Evolutionary conservation across 2,329 filamentous ascomycete genomes (phyloP).

Genomic region (Neopestalotiopsis sp.): DNA sequence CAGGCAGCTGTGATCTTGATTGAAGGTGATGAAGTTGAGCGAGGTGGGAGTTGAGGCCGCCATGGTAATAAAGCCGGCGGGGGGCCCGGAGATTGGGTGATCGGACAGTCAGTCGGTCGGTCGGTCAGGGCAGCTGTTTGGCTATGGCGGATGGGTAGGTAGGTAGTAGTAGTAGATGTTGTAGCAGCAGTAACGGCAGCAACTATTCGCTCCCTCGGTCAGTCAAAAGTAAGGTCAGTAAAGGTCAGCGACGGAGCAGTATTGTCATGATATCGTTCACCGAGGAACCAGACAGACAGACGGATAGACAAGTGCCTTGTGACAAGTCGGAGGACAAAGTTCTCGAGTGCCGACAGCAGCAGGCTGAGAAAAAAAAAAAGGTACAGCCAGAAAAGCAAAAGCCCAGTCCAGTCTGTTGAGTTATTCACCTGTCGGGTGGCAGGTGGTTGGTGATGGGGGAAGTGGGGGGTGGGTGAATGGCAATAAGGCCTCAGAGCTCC

Average conservation of each 20-base stretch:
- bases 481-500: neutral
- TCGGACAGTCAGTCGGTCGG: neutral
- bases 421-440: neutral
- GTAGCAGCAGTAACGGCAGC: too few relatives aligned
- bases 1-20: constrained; percentile 97
- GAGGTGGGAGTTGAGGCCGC: constrained; percentile 32
- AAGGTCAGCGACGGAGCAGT: too few relatives aligned
- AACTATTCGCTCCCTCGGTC: too few relatives aligned
- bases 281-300: neutral
- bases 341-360: neutral
- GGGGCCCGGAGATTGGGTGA: neutral
- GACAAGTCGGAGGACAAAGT: too few relatives aligned
- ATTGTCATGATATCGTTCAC: too few relatives aligned
- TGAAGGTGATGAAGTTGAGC: constrained; percentile 99
- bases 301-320: neutral
- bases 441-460: neutral
- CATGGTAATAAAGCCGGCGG: constrained; percentile 3
- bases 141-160: neutral
- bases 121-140: neutral
- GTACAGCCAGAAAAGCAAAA: neutral
- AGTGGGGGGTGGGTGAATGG: neutral
- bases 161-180: too few relatives aligned
- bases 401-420: neutral
- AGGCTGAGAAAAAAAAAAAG: neutral
- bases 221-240: too few relatives aligned